Evolutionary conservation across 345 rosid species (phyloP).

Genomic region (Aethionema arabicum): DNA sequence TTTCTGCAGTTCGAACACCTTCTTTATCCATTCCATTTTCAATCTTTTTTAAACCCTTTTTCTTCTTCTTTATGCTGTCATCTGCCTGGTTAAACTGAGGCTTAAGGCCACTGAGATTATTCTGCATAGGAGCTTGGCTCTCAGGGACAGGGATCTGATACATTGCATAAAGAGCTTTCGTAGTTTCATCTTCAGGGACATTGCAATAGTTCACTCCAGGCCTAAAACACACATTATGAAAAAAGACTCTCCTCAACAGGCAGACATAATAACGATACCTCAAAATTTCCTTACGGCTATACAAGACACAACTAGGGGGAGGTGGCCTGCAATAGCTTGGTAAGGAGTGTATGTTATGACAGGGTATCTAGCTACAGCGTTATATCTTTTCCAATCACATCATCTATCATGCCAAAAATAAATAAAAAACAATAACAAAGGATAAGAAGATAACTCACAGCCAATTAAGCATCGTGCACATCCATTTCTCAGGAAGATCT

Average conservation of each 20-base stretch:
- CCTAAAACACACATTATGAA: slow-evolving; percentile 47
- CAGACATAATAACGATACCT: neutral
- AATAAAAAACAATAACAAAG: slow-evolving; percentile 1
- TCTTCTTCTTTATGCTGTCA: slow-evolving; percentile 46
- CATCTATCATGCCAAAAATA: slow-evolving; percentile 16
- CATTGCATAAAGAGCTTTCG: slow-evolving; percentile 54
- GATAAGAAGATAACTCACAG: slow-evolving; percentile 68
- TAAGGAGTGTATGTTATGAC: too few species aligned
- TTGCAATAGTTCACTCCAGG: slow-evolving; percentile 79
- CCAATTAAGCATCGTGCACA: slow-evolving; percentile 94
- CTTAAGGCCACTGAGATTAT: slow-evolving; percentile 38
- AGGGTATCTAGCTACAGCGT: neutral
- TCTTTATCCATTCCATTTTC: slow-evolving; percentile 41
- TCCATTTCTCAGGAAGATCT: slow-evolving; percentile 87
- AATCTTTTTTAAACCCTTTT: slow-evolving; percentile 50
- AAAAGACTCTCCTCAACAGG: slow-evolving; percentile 23
- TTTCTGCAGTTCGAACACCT: slow-evolving; percentile 45
- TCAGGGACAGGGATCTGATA: slow-evolving; percentile 45
- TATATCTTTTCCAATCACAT: slow-evolving; percentile 12
- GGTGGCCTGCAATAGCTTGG: too few species aligned
- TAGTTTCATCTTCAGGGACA: slow-evolving; percentile 77
- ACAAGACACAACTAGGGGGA: too few species aligned
- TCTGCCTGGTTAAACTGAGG: slow-evolving; percentile 31
- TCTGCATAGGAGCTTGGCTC: slow-evolving; percentile 43
- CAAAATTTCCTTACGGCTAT: neutral